These are phyloP conservation scores for Boletellus deceptivus DNA, from an alignment of 1,284 basidiomycete species.

Conservation along the genomic window DNA sequence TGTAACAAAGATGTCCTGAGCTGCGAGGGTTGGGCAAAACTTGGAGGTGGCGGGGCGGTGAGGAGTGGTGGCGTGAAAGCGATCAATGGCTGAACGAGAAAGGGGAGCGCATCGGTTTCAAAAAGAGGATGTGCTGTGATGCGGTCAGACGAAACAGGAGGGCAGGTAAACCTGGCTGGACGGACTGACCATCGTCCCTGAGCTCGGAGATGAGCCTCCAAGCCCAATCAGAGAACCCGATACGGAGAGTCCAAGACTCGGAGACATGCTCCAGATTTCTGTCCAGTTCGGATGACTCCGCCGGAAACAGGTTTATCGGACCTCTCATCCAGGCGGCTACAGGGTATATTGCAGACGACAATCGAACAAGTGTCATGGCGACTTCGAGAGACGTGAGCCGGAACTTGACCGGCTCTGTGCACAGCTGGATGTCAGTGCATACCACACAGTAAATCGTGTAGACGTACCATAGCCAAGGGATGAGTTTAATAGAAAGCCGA, in stretches of 20 bases:
- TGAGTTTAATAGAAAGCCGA: constrained; percentile 79
- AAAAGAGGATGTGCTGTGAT: constrained; percentile 53
- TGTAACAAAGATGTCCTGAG: constrained; percentile 54
- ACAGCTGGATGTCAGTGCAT: constrained; percentile 1
- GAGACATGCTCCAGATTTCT: constrained; percentile 31
- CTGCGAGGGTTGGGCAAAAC: constrained; percentile 43
- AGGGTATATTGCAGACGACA: constrained; percentile 70
- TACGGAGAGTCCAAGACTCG: constrained; percentile 66
- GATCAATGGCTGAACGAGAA: constrained; percentile 56
- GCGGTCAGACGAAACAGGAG: constrained; percentile 13
- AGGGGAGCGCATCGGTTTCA: constrained; percentile 58
- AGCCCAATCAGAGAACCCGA: constrained; percentile 67
- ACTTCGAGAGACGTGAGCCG: constrained; percentile 66
- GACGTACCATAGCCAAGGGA: constrained; percentile 72
- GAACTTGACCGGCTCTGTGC: constrained; percentile 66
- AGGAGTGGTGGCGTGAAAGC: constrained; percentile 56
- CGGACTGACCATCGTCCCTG: constrained; percentile 55
- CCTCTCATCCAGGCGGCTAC: constrained; percentile 56
- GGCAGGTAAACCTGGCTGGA: not conserved
- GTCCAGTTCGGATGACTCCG: constrained; percentile 16
- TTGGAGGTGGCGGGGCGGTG: constrained; percentile 35
- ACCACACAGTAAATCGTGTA: not conserved
- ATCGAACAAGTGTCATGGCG: constrained; percentile 61
- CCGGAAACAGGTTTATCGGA: constrained; percentile 26
- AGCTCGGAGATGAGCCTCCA: constrained; percentile 72